Percentiles rank a stretch among this genome's conserved stretches.
Conservation (phyloP, 192 early-diverging fungal species). For the Coemansia sp. region DNA sequence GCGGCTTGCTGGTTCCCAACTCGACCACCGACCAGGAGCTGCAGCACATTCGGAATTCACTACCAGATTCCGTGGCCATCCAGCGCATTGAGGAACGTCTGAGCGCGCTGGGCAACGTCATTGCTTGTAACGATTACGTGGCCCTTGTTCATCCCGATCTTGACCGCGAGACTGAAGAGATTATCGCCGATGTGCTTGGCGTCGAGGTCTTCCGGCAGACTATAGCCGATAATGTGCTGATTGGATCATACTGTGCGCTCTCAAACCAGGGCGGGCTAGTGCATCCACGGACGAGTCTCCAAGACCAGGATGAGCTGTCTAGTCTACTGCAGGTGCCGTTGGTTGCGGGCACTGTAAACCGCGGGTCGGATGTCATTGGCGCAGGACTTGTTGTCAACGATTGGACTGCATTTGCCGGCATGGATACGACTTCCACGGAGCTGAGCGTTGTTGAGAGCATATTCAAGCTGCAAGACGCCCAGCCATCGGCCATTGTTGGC, state of each 20-base stretch:
- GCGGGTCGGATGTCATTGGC: conserved; percentile 97
- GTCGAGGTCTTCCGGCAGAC: conserved; percentile 99
- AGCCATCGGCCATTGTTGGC: conserved; percentile 86
- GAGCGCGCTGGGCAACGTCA: conserved; percentile 97
- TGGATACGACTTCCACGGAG: conserved; percentile 96
- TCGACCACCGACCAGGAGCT: conserved; percentile 98
- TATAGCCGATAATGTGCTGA: conserved; percentile 94
- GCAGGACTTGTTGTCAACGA: conserved; percentile 98
- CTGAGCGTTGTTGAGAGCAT: conserved; percentile 96
- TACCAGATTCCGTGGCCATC: conserved; percentile 89
- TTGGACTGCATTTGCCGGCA: conserved; percentile 95
- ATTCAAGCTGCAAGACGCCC: conserved; percentile 94
- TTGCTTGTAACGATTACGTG: conserved; percentile 99
- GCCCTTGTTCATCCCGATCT: conserved; percentile 98
- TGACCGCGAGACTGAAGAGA: conserved; percentile 98
- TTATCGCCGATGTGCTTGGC: conserved; percentile 95
- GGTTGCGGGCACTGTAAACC: conserved; percentile 98
- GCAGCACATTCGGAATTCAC: conserved; percentile 93
- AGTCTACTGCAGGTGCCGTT: conserved; percentile 95
- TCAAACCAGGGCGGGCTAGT: conserved; percentile 98
- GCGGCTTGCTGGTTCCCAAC: conserved; percentile 91
- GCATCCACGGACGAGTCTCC: conserved; percentile 91
- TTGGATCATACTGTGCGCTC: conserved; percentile 92
- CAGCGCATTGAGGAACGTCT: conserved; percentile 98
- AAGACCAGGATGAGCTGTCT: conserved; percentile 98